Evolutionary conservation across 768 basidiomycete species (phyloP), one percentile per base, ranked within the genome.

Genomic region (Infundibulicybe gibba): DNA sequence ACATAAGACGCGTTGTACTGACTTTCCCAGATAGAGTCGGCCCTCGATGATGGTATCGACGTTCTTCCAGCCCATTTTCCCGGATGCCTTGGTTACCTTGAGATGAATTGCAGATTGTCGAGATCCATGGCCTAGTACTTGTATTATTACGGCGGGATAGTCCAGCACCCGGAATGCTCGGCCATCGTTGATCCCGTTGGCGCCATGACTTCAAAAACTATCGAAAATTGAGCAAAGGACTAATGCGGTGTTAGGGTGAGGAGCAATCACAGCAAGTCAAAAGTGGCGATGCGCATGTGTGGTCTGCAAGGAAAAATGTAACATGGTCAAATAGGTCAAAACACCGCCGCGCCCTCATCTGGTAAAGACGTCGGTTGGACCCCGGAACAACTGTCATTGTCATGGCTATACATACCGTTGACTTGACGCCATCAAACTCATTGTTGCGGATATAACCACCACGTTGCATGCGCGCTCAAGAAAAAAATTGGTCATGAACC

Each of bases 1-100:
- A 51, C 48, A 49, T 52, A 55, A 48, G 41, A 44, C 47, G 40
- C 35, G 43, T 52, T 57, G 51, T 51, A 80, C 85, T 64, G 52
- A 87, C 85, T 85, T 87, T 71, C 85, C 85, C 61, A 88, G 70
- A 68, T 77, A 87, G 65, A 87, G 72, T 63, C 68, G 76, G 63
- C 73, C 74, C 42, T 78, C 75, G 60, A 87, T 80, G 66, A 87
- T 69, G 39, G 80, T 66, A 62, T 83, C 76, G 66, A 87, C 74
- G 69, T 85, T 83, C 63, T 71, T 83, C 81, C 82, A 84, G 61
- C 61, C 61, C 76, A 79, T 78, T 50, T 66, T 66, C 49, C 48
- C 13, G 41, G 41, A 52, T 43, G 51, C 51, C 49, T 40, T 45
- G 45, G 54, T 47, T 44, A 37, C 50, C 47, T 52, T 40, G 53